Evolutionary conservation across 345 rosid genomes (phyloP).

Genomic region (Draba incana): DNA sequence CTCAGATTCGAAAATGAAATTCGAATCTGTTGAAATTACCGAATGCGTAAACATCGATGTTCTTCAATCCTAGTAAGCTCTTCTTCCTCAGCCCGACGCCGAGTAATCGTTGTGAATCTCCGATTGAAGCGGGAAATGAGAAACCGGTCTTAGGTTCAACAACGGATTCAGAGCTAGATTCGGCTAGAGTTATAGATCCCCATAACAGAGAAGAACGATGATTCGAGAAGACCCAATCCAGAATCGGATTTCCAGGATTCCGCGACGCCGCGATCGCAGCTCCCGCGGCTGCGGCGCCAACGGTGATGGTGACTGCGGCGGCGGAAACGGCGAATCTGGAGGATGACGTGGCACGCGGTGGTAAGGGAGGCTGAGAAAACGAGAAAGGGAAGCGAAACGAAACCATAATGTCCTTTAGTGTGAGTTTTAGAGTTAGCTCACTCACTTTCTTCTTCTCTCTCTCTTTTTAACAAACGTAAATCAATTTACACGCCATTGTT

Average conservation of each 20-base stretch:
- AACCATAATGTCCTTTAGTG: slow-evolving; percentile 47
- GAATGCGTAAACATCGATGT: slow-evolving; percentile 81
- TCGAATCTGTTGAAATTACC: slow-evolving; percentile 43
- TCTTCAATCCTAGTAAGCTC: slow-evolving; percentile 74
- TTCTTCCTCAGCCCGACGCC: slow-evolving; percentile 83
- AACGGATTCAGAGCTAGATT: slow-evolving; percentile 49
- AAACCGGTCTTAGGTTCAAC: slow-evolving; percentile 69
- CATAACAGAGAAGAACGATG: slow-evolving; percentile 45
- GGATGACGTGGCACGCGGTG: slow-evolving; percentile 39
- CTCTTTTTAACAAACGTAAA: neutral
- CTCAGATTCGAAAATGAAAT: neutral
- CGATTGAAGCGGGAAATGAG: slow-evolving; percentile 62
- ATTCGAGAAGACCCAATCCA: slow-evolving; percentile 48
- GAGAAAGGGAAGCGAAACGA: slow-evolving; percentile 83
- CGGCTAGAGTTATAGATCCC: slow-evolving; percentile 76
- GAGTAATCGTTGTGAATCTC: slow-evolving; percentile 59
- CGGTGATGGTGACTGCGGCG: slow-evolving; percentile 45
- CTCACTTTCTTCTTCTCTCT: slow-evolving; percentile 3
- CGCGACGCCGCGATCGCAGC: slow-evolving; percentile 51
- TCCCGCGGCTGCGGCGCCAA: slow-evolving; percentile 50
- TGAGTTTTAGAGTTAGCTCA: slow-evolving; percentile 6
- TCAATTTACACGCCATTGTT: slow-evolving; percentile 29
- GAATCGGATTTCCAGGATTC: slow-evolving; percentile 43
- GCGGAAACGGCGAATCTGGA: slow-evolving; percentile 43
- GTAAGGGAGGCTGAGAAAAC: slow-evolving; percentile 68